Evolutionary conservation across 306 rosid genomes (phyloP), one percentile per base, ranked within the genome.

Genomic region (Sindora glabra): DNA sequence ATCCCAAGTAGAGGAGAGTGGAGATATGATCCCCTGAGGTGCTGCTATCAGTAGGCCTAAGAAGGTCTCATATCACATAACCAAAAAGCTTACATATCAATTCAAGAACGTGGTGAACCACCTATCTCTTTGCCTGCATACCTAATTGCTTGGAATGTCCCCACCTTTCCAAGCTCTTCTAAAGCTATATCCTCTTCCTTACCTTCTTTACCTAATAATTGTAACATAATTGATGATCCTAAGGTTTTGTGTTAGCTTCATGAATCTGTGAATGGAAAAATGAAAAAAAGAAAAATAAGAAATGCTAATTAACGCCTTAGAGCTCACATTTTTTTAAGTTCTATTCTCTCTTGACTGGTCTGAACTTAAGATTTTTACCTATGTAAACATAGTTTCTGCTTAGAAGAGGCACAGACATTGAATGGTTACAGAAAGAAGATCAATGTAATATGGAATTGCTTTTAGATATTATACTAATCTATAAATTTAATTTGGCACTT

Each of bases 51-150:
- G 82, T 78, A 87, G 94, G 78, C 75, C 95, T 52, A 51, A 54
- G 52, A 55, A 53, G 79, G 82, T 79, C 78, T 56, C n/a, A 21
- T 51, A 37, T 75, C 89, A 79, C 92, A 77, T 82, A 83, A 64
- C 74, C 47, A 67, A 74, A 70, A 74, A n/a, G 82, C 80, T 5
- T 36, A 74, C 40, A 38, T 62, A 61, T 75, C 71, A 59, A 77
- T 72, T 77, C 79, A 78, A 66, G 81, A 78, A 73, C 86, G 84
- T 80, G 85, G 69, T 57, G 70, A 67, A 59, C 47, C 72, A 59
- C 62, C 67, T 56, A 42, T 80, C 72, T 54, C 70, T 66, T 51
- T 80, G 84, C 44, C 50, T 38, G 44, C 59, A 48, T 1, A 65
- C 79, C 78, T 77, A 62, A 77, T 84, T 87, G 70, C 30, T 72